Evolutionary conservation across 495 filamentous ascomycete genomes (phyloP).

Genomic region (Hyaloscypha finlandica): DNA sequence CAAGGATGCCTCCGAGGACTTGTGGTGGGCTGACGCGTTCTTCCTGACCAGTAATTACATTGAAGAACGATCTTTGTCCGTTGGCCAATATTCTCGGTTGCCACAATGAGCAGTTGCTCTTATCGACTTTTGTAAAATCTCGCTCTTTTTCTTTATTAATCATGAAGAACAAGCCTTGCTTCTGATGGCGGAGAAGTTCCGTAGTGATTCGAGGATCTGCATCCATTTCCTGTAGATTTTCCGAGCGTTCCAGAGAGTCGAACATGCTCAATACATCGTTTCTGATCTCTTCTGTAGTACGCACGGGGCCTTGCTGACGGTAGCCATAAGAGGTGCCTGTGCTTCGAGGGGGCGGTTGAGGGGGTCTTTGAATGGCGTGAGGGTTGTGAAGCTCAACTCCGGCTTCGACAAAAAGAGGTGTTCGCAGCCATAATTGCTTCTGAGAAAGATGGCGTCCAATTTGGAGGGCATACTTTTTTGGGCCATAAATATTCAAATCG

Average conservation of each 20-base stretch:
- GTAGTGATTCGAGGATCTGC: conserved; percentile 63
- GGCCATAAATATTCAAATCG: conserved; percentile 78
- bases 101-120: conserved; percentile 74
- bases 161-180: conserved; percentile 91
- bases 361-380: conserved; percentile 52
- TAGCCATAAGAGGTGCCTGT: conserved; percentile 37
- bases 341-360: conserved; percentile 32
- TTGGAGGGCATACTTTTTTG: conserved; percentile 58
- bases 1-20: conserved; percentile 82
- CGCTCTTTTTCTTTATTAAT: conserved; percentile 70
- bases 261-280: conserved; percentile 86
- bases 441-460: conserved; percentile 69
- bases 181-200: conserved; percentile 80
- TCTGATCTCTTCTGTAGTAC: conserved; percentile 81
- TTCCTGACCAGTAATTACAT: conserved; percentile 79
- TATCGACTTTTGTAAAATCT: conserved; percentile 47
- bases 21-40: conserved; percentile 65
- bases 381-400: conserved; percentile 72
- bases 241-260: conserved; percentile 71
- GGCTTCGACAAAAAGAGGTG: conserved; percentile 61
- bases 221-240: conserved; percentile 77
- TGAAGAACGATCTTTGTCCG: conserved; percentile 64
- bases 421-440: conserved; percentile 64
- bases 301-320: conserved; percentile 45
- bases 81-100: conserved; percentile 50